phyloP scores from a whole-genome alignment of 768 basidiomycete genomes.

The Mycena haematopus region DNA sequence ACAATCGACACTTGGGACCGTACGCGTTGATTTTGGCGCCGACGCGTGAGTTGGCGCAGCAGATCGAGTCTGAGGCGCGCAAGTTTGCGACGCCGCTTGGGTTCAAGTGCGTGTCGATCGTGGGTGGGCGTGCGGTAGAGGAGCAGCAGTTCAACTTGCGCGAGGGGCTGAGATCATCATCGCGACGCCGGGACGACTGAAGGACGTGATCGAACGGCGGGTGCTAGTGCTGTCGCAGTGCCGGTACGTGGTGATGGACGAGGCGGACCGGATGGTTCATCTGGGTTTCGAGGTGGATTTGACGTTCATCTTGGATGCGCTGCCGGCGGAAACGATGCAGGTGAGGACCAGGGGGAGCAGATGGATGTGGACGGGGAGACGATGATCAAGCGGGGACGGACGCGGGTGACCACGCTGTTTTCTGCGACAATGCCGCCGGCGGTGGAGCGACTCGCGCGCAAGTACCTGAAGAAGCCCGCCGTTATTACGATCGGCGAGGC shows the following conservation, averaged over 20 bases:
- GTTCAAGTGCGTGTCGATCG: constrained; percentile 95
- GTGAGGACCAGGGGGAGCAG: constrained; percentile 75
- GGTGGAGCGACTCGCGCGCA: constrained; percentile 92
- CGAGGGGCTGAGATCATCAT: constrained; percentile 99
- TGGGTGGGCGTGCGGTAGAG: constrained; percentile 96
- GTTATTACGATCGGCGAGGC: constrained; percentile 98
- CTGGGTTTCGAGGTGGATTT: constrained; percentile 96
- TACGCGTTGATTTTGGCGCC: constrained; percentile 93
- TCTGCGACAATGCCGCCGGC: constrained; percentile 99
- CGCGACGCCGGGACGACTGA: constrained; percentile 97
- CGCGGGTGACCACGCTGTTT: constrained; percentile 94
- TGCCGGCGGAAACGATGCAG: constrained; percentile 90
- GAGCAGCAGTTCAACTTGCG: constrained; percentile 98
- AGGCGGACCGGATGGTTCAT: constrained; percentile 99
- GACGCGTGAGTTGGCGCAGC: constrained; percentile 98
- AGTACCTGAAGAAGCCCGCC: constrained; percentile 92
- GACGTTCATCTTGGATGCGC: constrained; percentile 91
- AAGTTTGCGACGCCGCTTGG: constrained; percentile 92
- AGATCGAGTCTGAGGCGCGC: constrained; percentile 91
- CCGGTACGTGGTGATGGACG: constrained; percentile 99
- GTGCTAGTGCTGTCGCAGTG: constrained; percentile 96
- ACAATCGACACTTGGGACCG: constrained; percentile 92
- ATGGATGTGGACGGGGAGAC: constrained; percentile 83
- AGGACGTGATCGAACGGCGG: constrained; percentile 95
- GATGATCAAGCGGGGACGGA: constrained; percentile 75